A percentile compares a stretch with the other conserved stretches of the same genome.
phyloP scores from a whole-genome alignment of 495 filamentous ascomycete genomes.

The Trypethelium eluteriae region DNA sequence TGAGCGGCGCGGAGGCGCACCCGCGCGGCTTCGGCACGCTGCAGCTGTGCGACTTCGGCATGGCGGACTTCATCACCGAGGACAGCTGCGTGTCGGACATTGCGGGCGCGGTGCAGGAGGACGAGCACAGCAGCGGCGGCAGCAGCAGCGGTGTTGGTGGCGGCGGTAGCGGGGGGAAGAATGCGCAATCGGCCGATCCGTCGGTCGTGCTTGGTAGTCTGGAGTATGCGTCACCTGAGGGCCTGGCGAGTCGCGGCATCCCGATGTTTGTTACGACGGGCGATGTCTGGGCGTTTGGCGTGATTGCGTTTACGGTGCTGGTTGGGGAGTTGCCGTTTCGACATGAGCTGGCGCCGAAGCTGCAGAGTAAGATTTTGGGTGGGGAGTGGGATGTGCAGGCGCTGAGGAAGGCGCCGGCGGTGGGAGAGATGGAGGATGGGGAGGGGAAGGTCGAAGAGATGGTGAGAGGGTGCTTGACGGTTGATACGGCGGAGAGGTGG shows the following conservation, averaged over 20 bases:
- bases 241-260: conserved; percentile 40
- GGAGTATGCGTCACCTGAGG: conserved; percentile 59
- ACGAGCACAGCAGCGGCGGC: conserved; percentile 28
- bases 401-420: conserved; percentile 30
- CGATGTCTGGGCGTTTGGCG: conserved; percentile 69
- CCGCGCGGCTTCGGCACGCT: conserved; percentile 49
- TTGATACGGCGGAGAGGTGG: conserved; percentile 33
- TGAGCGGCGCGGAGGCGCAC: conserved; percentile 40
- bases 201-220: conserved; percentile 46
- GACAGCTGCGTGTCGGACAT: conserved; percentile 38
- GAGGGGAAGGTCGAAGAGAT: conserved; percentile 26
- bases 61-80: conserved; percentile 61
- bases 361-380: conserved; percentile 52
- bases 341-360: conserved; percentile 51
- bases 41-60: conserved; percentile 66
- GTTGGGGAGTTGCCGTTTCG: conserved; percentile 64
- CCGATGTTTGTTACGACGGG: conserved; percentile 48
- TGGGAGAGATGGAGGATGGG: conserved; percentile 19
- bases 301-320: conserved; percentile 55
- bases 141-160: conserved; percentile 4
- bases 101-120: neutral
- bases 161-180: neutral
- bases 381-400: conserved; percentile 54
- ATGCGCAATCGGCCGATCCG: neutral
- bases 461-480: conserved; percentile 36